A percentile compares a stretch with the other conserved stretches of the same genome.
Evolutionary conservation across 1,284 basidiomycete genomes (phyloP).

Genomic region (Dichomitus squalens): DNA sequence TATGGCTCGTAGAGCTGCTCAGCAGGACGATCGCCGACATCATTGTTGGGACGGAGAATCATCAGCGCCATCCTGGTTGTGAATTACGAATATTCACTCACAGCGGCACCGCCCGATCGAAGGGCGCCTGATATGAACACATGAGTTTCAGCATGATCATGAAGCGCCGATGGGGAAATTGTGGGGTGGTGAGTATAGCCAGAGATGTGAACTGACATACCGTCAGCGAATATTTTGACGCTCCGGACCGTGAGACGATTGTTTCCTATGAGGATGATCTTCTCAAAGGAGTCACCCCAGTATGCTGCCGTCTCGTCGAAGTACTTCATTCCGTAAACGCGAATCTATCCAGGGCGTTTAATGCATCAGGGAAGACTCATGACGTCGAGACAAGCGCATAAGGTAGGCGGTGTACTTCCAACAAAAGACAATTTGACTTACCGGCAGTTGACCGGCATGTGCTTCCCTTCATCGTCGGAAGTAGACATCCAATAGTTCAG

Average conservation of each 20-base stretch:
- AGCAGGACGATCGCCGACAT: not conserved
- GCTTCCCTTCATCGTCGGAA: conserved; percentile 51
- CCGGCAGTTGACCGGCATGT: conserved; percentile 60
- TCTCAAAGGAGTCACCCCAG: conserved; percentile 70
- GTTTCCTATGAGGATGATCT: conserved; percentile 58
- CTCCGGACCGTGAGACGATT: conserved; percentile 73
- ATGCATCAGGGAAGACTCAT: not conserved
- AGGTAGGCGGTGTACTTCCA: not conserved
- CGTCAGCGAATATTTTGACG: conserved; percentile 91
- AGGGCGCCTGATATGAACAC: conserved; percentile 65
- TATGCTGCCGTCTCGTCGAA: conserved; percentile 74
- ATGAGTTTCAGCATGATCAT: conserved; percentile 6
- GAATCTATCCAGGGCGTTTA: conserved; percentile 46
- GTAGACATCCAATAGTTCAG: not conserved
- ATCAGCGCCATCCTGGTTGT: not conserved
- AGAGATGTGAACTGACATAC: conserved; percentile 37
- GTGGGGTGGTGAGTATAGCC: not conserved
- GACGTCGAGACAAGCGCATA: not conserved
- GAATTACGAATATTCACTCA: conserved; percentile 40
- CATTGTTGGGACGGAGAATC: not conserved
- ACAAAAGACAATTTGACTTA: conserved; percentile 34
- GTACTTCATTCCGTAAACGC: conserved; percentile 74
- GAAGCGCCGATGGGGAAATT: not conserved
- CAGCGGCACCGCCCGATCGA: conserved; percentile 88
- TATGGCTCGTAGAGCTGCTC: conserved; percentile 76